Conservation (phyloP, 108 stramenopile genomes). For the Asterionellopsis glacialis region DNA sequence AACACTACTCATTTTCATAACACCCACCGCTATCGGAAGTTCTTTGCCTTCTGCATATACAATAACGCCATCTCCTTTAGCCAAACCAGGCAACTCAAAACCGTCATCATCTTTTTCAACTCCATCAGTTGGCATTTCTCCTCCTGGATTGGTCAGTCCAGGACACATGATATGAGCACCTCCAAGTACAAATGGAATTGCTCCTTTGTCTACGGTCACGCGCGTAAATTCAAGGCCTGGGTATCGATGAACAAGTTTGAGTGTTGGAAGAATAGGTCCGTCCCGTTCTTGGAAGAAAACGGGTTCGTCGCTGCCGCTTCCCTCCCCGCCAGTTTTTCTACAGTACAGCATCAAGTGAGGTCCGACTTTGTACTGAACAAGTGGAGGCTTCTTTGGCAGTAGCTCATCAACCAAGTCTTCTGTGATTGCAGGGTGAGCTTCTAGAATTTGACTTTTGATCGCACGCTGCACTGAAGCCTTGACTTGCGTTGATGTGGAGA, state of each 20-base stretch:
- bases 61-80: conserved; percentile 74
- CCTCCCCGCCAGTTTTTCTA: conserved; percentile 33
- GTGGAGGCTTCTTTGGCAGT: conserved; percentile 86
- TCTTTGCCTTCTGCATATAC: conserved; percentile 95
- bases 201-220: conserved; percentile 86
- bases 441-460: conserved; percentile 60
- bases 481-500: conserved; percentile 84
- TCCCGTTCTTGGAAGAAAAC: conserved; percentile 91
- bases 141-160: conserved; percentile 88
- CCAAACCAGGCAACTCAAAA: conserved; percentile 64
- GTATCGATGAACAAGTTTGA: conserved; percentile 85
- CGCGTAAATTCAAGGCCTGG: conserved; percentile 55
- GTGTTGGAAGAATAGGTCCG: conserved; percentile 90
- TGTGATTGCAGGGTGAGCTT: conserved; percentile 67
- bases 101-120: conserved; percentile 48
- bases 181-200: conserved; percentile 92
- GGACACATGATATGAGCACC: conserved; percentile 99
- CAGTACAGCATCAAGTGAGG: conserved; percentile 82
- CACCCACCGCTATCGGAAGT: conserved; percentile 86
- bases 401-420: conserved; percentile 82
- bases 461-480: conserved; percentile 83
- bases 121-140: conserved; percentile 70
- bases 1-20: conserved; percentile 84
- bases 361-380: conserved; percentile 82
- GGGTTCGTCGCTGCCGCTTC: conserved; percentile 51